Percentiles rank a stretch among this genome's conserved stretches.
Conservation (phyloP, 2,329 filamentous ascomycete genomes). For the Juglanconis oblonga region DNA sequence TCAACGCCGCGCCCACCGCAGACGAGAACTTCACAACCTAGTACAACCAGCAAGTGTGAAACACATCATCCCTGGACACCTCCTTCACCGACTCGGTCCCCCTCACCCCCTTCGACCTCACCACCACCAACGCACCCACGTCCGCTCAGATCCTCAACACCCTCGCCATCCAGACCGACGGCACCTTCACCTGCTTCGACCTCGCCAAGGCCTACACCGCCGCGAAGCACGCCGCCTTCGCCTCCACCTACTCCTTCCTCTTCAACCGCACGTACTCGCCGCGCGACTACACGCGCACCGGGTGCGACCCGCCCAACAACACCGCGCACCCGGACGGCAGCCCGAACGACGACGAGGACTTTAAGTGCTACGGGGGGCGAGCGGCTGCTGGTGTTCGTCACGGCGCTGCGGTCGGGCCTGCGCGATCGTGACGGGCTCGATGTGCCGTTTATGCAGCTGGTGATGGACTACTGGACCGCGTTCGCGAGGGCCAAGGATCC, state of each 20-base stretch:
- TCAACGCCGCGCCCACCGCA: conserved; percentile 22
- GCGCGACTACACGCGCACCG: conserved; percentile 26
- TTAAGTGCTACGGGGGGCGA: conserved; percentile 41
- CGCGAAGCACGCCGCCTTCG: conserved; percentile 30
- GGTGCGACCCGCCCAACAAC: conserved; percentile 29
- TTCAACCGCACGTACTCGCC: conserved; percentile 7
- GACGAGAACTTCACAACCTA: conserved; percentile 21
- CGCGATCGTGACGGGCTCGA: conserved; percentile 35
- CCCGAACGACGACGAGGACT: conserved; percentile 35
- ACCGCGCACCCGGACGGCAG: conserved; percentile 30
- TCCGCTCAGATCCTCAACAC: conserved; percentile 30
- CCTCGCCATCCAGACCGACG: conserved; percentile 29
- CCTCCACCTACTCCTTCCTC: conserved; percentile 26
- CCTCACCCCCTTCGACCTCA: conserved; percentile 6
- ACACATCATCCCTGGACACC: conserved; percentile 4
- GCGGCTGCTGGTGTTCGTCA: conserved; percentile 36
- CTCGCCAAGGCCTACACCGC: conserved; percentile 33
- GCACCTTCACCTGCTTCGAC: conserved; percentile 32
- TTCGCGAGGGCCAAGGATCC: conserved; percentile 32
- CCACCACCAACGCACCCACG: conserved; percentile 14
- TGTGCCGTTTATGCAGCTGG: conserved; percentile 30
- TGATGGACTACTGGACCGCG: conserved; percentile 33
- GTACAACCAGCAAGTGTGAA: conserved; percentile 18
- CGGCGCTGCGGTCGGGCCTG: conserved; percentile 26
- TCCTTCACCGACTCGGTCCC: conserved; percentile 13